Evolutionary conservation across 1,139 yeast genomes (phyloP), one percentile per base, ranked within the genome.

Genomic region (Saccharomycopsis phalli): DNA sequence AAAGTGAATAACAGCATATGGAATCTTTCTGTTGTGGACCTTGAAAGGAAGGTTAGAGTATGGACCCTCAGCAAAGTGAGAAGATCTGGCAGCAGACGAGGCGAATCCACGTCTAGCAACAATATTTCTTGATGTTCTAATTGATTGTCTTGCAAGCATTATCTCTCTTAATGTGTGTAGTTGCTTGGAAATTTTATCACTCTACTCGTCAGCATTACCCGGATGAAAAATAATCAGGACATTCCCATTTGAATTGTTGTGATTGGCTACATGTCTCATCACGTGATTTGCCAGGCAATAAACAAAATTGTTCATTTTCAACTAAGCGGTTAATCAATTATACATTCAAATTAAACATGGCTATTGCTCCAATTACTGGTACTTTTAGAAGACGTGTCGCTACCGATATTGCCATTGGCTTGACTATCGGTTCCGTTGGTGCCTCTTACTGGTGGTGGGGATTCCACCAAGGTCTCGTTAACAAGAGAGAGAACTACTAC

Each of bases 41-140:
- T 77, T 76, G 77, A 88, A 91, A 51, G 98, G 98, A 51, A 91
- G 59, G 74, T 91, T 91, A 58, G 81, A 70, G 79, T 91, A 88
- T 40, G 79, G 77, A 56, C 97, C 97, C 60, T 76, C 82, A 60
- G 82, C 79, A 60, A 66, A 74, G 59, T 76, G 81, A 46, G 59
- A 69, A 41, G 61, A 62, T 50, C 58, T 55, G 44, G 44, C 50
- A 41, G 51, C 39, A 38, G 53, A 25, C 22, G 65, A 49, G 41
- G 63, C 47, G 52, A 65, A 61, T 42, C 53, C 48, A 53, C 66
- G 60, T 40, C 61, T 52, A 47, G 49, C 45, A 20, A 27, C 42
- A 28, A 40, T 19, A 34, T 31, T 39, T 45, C 46, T 45, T 10
- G 47, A 11, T 22, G 42, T 37, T 17, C 38, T 28, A n/a, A 32